These are phyloP conservation scores for Fusarium nisikadoi DNA, from an alignment of 2,329 filamentous ascomycete genomes.

Conservation along the genomic window DNA sequence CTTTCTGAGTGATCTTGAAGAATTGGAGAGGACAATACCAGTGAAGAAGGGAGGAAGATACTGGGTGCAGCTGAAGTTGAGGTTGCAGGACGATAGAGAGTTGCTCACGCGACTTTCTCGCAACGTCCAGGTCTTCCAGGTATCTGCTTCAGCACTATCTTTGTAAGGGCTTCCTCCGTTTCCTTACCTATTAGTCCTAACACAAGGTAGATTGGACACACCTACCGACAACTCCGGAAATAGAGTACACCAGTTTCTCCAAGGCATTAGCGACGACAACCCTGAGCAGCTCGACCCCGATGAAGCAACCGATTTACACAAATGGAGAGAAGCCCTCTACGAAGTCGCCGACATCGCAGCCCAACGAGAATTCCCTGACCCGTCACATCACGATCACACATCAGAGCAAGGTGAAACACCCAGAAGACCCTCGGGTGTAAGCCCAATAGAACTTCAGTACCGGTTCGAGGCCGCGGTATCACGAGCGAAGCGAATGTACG, in stretches of 20 bases:
- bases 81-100: constrained; percentile 2
- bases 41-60: not conserved
- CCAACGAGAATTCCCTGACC: not conserved
- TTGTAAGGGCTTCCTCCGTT: not conserved
- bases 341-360: constrained; percentile 6
- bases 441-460: not conserved
- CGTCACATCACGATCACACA: not conserved
- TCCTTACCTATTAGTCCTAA: not conserved
- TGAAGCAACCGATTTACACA: not conserved
- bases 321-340: constrained; percentile 4
- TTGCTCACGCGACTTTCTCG: constrained; percentile 6
- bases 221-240: not conserved
- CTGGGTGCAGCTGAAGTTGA: not conserved
- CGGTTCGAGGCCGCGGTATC: constrained; percentile 6
- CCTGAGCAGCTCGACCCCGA: not conserved
- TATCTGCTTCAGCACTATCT: not conserved
- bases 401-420: not conserved
- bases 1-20: not conserved
- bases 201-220: not conserved
- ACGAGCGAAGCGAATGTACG: constrained; percentile 1
- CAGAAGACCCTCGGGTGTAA: not conserved
- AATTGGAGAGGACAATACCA: not conserved
- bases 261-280: constrained; percentile 3
- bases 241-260: not conserved
- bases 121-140: constrained; percentile 16